Evolutionary conservation across 1,139 yeast genomes (phyloP).

Genomic region (Ogataea hybrid): DNA sequence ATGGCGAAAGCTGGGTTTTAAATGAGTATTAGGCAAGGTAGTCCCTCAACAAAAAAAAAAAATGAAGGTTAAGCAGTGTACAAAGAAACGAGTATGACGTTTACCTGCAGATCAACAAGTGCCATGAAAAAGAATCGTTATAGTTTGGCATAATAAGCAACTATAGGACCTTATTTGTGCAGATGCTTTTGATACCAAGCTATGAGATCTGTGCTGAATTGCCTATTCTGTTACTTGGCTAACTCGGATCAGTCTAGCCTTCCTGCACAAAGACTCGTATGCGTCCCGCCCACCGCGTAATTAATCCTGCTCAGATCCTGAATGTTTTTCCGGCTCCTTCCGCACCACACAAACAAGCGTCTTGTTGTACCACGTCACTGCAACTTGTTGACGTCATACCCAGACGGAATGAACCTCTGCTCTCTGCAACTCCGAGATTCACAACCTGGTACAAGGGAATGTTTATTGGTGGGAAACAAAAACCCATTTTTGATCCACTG

Average conservation of each 20-base stretch:
- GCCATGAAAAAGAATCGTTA: background rate
- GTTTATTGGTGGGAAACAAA: background rate
- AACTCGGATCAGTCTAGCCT: background rate
- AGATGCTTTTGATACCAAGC: background rate
- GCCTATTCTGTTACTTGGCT: background rate
- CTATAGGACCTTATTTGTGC: background rate
- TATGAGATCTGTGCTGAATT: background rate
- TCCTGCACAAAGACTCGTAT: background rate
- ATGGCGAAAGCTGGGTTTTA: background rate
- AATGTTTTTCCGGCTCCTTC: background rate
- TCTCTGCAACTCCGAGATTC: background rate
- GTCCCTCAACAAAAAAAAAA: background rate
- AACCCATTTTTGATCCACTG: background rate
- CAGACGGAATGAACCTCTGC: background rate
- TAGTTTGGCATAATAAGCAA: background rate
- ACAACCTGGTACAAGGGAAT: background rate
- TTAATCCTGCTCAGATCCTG: background rate
- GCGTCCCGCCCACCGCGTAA: background rate
- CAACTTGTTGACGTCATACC: background rate
- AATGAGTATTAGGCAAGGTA: background rate
- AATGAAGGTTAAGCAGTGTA: background rate
- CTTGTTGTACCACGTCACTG: background rate
- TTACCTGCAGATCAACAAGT: background rate
- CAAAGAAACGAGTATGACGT: conserved; percentile 2
- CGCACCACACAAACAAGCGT: background rate